Percentiles rank a stretch among this genome's conserved stretches.
Conservation (phyloP, 768 basidiomycete genomes). For the Pisolithus tinctorius region DNA sequence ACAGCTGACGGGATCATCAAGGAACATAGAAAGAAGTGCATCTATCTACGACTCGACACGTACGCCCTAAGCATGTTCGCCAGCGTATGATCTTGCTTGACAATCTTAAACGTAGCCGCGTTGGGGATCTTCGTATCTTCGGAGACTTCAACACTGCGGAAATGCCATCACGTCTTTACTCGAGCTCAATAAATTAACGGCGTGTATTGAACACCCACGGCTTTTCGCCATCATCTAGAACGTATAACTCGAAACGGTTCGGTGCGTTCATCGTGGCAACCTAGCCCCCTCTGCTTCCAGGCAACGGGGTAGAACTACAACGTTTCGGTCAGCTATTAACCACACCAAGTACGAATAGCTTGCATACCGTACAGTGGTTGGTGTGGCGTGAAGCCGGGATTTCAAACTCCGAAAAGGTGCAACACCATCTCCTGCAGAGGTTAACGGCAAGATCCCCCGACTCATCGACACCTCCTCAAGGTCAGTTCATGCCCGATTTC, state of each 20-base stretch:
- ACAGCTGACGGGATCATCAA: neutral
- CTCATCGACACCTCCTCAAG: constrained; percentile 54
- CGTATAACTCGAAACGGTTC: constrained; percentile 85
- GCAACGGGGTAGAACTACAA: neutral
- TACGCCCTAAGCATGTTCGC: constrained; percentile 96
- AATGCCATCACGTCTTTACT: constrained; percentile 6
- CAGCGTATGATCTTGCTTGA: constrained; percentile 96
- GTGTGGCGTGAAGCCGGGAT: constrained; percentile 10
- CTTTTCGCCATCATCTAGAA: constrained; percentile 91
- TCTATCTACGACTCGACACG: constrained; percentile 23
- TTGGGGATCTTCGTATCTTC: constrained; percentile 99
- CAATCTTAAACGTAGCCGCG: constrained; percentile 88
- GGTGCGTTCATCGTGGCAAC: constrained; percentile 76
- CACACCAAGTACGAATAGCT: constrained; percentile 16
- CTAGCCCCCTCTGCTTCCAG: neutral
- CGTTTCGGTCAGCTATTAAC: neutral
- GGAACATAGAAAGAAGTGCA: neutral
- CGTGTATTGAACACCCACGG: constrained; percentile 51
- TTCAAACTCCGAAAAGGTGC: constrained; percentile 22
- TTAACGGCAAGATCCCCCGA: constrained; percentile 23
- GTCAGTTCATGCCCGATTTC: constrained; percentile 42
- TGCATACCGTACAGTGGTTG: constrained; percentile 27
- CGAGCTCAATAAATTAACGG: neutral
- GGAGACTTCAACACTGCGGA: constrained; percentile 73
- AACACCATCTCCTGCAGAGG: neutral